phyloP scores from a whole-genome alignment of 768 basidiomycete species.

The Lenzites betulinus region DNA sequence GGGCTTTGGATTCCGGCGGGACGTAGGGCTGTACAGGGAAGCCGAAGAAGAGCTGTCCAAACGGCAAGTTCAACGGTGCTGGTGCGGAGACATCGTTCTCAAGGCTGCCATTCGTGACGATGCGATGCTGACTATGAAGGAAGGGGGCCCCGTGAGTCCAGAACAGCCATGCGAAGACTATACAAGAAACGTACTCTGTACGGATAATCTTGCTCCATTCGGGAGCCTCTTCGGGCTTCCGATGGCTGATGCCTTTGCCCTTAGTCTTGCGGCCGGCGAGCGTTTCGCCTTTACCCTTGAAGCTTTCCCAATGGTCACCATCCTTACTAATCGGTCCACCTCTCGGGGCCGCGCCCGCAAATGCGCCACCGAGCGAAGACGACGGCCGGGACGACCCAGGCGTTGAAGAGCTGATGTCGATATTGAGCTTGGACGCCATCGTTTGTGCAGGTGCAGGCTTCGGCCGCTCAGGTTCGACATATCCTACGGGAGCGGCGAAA shows the following conservation, averaged over 20 bases:
- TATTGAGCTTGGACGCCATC: slow-evolving; percentile 97
- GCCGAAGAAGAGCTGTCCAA: slow-evolving; percentile 96
- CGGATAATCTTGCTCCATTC: slow-evolving; percentile 86
- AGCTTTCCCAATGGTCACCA: slow-evolving; percentile 90
- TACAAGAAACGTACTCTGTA: slow-evolving; percentile 69
- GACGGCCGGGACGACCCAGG: slow-evolving; percentile 84
- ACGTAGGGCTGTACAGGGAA: slow-evolving; percentile 77
- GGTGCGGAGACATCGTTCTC: slow-evolving; percentile 81
- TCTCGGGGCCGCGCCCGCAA: slow-evolving; percentile 53
- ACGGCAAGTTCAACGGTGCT: slow-evolving; percentile 86
- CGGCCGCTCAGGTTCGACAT: slow-evolving; percentile 90
- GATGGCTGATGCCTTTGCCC: slow-evolving; percentile 88
- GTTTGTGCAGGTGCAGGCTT: slow-evolving; percentile 81
- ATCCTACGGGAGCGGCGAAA: slow-evolving; percentile 90
- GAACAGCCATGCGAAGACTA: not conserved
- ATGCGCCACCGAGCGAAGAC: slow-evolving; percentile 71
- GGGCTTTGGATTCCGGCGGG: slow-evolving; percentile 40
- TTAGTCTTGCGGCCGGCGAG: slow-evolving; percentile 90
- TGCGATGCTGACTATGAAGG: slow-evolving; percentile 65
- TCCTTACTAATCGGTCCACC: slow-evolving; percentile 63
- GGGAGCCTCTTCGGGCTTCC: slow-evolving; percentile 77
- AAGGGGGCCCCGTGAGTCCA: slow-evolving; percentile 17
- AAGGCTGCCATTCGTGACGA: slow-evolving; percentile 80
- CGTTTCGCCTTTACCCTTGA: slow-evolving; percentile 94
- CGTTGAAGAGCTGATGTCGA: slow-evolving; percentile 84